These are phyloP conservation scores for Botrytis fabae DNA, from an alignment of 2,329 filamentous ascomycete genomes.

Conservation along the genomic window DNA sequence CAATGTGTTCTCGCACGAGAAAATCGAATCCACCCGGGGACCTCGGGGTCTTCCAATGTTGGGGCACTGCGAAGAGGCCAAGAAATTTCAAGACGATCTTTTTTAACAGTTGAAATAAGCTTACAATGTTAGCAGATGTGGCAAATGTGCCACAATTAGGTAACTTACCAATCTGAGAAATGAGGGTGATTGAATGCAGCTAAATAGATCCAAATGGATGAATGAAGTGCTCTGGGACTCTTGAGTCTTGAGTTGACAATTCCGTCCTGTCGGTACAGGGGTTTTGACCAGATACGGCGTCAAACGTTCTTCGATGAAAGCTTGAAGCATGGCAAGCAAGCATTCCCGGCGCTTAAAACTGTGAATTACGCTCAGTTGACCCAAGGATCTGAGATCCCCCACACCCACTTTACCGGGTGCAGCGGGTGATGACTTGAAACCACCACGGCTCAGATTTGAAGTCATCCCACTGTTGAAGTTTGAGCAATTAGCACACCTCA, in stretches of 20 bases:
- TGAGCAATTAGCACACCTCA: neutral
- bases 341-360: conserved; percentile 2
- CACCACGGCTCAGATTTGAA: neutral
- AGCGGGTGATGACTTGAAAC: neutral
- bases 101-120: neutral
- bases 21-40: neutral
- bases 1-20: neutral
- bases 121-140: neutral
- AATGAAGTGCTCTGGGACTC: neutral
- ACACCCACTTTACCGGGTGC: neutral
- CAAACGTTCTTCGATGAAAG: neutral
- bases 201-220: neutral
- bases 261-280: conserved; percentile 1
- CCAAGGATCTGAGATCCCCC: neutral
- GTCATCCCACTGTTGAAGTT: conserved; percentile 5
- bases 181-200: neutral
- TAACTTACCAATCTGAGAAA: neutral
- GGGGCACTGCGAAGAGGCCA: neutral
- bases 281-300: conserved; percentile 4
- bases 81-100: neutral
- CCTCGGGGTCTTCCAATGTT: neutral
- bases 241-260: neutral
- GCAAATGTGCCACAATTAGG: neutral
- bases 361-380: neutral
- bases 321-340: conserved; percentile 8